Base-by-base conservation (phyloP, 129 eudicot species). In the Escallonia rubra region DNA sequence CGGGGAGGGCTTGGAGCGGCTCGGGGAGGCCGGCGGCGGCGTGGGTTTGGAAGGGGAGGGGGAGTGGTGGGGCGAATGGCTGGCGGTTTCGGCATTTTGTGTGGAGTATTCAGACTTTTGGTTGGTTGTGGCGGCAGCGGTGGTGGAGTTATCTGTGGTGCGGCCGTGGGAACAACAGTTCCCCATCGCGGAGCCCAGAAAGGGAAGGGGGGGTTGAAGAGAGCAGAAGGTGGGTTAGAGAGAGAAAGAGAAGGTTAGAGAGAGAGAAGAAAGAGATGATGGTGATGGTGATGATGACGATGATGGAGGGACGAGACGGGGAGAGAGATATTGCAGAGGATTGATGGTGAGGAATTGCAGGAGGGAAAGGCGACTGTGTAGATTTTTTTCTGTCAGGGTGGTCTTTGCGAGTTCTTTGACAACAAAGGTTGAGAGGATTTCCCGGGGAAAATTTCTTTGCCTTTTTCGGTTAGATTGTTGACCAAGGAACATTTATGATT, bases 101-200 rank as follows among this genome's bases (percentile, higher is more conserved):
- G 13, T 0, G 3, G 12, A 11, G 11, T 0, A 4, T 50, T 50
- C 13, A 3, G 55, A 11, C 55, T 54, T 54, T 8, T 12, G 23
- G 59, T 11, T 54, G 59, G 23, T 54, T 40, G 15, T 16, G 34
- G 34, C 34, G 34, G 34, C 34, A 23, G 34, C 34, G 48, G 39
- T 49, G 3, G 54, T 45, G 62, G 41, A 63, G 72, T 23, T 23
- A 23, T 23, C 1, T 0, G 74, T 23, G 34, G 34, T 23, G 57
- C 69, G 46, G 58, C 65, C 56, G 47, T 73, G 81, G 81, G 91
- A 85, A 70, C 91, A 88, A 79, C 91, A 88, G 84, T 75, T 82
- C 76, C 96, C 96, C 96, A 88, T 23, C 34, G 50, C 71, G 72
- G 46, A 41, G 61, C 49, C 70, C 64, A 59, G 66, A 66, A 69